Percentiles rank a stretch among this genome's conserved stretches.
These are phyloP conservation scores for Dimocarpus longan DNA, from an alignment of 345 rosid species.

Conservation along the genomic window DNA sequence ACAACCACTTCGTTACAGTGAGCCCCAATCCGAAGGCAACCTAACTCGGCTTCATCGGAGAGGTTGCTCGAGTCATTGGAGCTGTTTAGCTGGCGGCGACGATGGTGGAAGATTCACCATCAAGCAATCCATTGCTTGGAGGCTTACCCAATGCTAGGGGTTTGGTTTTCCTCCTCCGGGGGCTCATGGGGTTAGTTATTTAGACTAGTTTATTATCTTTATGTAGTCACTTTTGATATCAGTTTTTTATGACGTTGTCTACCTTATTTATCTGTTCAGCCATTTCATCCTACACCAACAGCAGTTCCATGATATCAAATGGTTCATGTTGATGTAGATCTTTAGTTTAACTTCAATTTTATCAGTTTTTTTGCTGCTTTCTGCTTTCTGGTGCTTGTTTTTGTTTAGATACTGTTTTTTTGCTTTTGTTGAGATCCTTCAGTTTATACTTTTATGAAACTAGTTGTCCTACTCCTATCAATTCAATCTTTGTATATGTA, in stretches of 20 bases:
- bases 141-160: constrained; percentile 78
- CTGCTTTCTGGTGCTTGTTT: background rate
- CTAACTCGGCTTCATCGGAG: too few species aligned
- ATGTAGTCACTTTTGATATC: background rate
- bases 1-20: too few species aligned
- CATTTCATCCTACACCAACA: constrained; percentile 86
- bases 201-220: background rate
- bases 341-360: constrained; percentile 2
- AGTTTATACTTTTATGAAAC: background rate
- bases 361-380: background rate
- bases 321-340: constrained; percentile 5
- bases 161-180: constrained; percentile 85
- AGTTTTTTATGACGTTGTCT: background rate
- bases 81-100: too few species aligned
- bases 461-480: too few species aligned
- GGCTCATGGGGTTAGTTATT: constrained; percentile 79
- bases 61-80: too few species aligned
- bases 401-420: constrained; percentile 3
- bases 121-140: constrained; percentile 81
- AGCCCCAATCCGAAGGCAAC: too few species aligned
- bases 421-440: background rate
- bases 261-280: constrained; percentile 52
- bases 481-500: too few species aligned
- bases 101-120: constrained; percentile 49
- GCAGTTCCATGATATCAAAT: constrained; percentile 44